A percentile compares a stretch with the other conserved stretches of the same genome.
Conservation (phyloP, 768 basidiomycete species). For the Lentinula edodes region DNA sequence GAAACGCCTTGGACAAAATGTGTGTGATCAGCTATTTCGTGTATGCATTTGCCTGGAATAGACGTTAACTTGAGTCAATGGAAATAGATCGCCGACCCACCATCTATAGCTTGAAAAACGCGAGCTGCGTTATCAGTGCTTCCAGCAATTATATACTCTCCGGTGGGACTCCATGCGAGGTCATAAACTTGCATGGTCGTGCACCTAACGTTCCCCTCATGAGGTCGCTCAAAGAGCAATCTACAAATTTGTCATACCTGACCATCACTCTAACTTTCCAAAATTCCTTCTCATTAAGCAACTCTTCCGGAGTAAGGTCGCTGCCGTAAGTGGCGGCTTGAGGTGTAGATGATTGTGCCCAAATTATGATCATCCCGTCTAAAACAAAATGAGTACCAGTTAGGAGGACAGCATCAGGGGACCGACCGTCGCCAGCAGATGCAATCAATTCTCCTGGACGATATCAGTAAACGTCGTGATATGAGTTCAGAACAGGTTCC, state of each 20-base stretch:
- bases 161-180: conserved; percentile 93
- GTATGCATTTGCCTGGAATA: conserved; percentile 70
- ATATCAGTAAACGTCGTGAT: conserved; percentile 4
- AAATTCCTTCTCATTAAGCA: conserved; percentile 88
- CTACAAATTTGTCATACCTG: not conserved
- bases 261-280: conserved; percentile 53
- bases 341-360: conserved; percentile 78
- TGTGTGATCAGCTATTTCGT: conserved; percentile 88
- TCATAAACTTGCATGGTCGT: conserved; percentile 97
- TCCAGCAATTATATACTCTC: conserved; percentile 92
- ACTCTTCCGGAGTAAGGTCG: conserved; percentile 70
- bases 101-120: conserved; percentile 72
- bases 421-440: conserved; percentile 93
- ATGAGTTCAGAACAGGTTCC: conserved; percentile 15
- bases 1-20: conserved; percentile 99
- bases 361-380: conserved; percentile 98
- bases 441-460: conserved; percentile 80
- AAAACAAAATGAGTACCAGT: not conserved
- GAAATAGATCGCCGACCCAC: conserved; percentile 28
- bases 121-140: conserved; percentile 94
- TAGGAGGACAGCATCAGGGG: conserved; percentile 2
- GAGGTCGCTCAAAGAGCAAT: not conserved
- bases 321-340: conserved; percentile 75
- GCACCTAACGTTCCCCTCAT: conserved; percentile 44
- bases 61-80: conserved; percentile 9